Evolutionary conservation across 2,329 filamentous ascomycete species (phyloP), one percentile per base, ranked within the genome.

Genomic region (Apiospora pterosperma): DNA sequence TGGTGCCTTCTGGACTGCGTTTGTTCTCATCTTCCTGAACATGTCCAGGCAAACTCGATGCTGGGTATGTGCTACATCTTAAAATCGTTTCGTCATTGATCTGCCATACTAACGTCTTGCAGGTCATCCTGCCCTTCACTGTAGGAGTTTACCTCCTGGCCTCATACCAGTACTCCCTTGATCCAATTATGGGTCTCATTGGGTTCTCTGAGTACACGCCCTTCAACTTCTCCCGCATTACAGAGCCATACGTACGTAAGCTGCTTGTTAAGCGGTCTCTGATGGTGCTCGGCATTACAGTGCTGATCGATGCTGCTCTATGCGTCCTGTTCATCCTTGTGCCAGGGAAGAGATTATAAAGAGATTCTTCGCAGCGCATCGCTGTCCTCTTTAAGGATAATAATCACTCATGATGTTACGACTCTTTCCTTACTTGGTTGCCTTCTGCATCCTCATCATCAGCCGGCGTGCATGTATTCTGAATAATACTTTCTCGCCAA

Each of bases 141-240:
- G 79, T 99, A 38, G 95, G 93, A 28, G 88, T 97, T 36, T 99
- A 99, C 78, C 89, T 91, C 72, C 87, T 97, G 38, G 87, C 91
- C 34, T 96, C 94, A 2, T 97, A 98, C 74, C 95, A 98, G 77
- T 99, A 98, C 80, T 93, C 93, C 69, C 88, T 99, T 62, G 96
- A 99, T 73, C 95, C 96, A 0, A 82, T 97, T 67, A 88, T 98
- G 77, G 96, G 93, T 5, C 84, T 98, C 23, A 77, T 92, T n/a
- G 94, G 95, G 39, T 90, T 90, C 77, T 97, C 94, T 81, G 96
- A 99, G 81, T 97, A 98, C 80, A 97, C 95, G 0, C 93, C 97
- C 61, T 94, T 97, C 84, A 92, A 90, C 77, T 97, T 96, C 81
- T 91, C 92, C 28, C 87, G 88, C 44, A 92, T 98, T 68, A 88